Evolutionary conservation across 768 basidiomycete species (phyloP).

Genomic region (Mycena capillaripes): DNA sequence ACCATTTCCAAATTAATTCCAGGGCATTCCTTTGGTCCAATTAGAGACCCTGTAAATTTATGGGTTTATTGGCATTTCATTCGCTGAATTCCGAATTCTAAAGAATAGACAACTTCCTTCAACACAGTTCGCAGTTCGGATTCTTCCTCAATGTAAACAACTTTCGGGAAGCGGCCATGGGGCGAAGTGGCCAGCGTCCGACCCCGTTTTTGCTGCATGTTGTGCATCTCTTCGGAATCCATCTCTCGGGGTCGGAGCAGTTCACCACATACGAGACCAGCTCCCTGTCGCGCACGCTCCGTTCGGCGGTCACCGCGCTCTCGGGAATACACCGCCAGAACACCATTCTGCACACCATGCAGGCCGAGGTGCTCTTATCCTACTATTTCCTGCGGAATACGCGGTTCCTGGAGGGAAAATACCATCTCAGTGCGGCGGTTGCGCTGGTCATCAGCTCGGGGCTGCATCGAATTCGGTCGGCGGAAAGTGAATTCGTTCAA

Average conservation of each 20-base stretch:
- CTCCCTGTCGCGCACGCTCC: not conserved
- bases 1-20: not conserved
- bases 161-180: not conserved
- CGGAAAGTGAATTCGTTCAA: not conserved
- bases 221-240: not conserved
- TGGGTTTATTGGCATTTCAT: not conserved
- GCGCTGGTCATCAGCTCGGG: conserved; percentile 43
- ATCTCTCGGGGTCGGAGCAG: not conserved
- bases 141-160: not conserved
- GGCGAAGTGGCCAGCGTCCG: too few species aligned
- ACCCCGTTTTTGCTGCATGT: not conserved
- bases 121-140: not conserved
- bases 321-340: conserved; percentile 38
- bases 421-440: conserved; percentile 54
- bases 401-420: conserved; percentile 58
- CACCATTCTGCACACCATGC: conserved; percentile 49
- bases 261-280: not conserved
- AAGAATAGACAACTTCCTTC: not conserved
- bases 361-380: conserved; percentile 57
- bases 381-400: conserved; percentile 59
- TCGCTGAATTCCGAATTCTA: too few species aligned
- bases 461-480: conserved; percentile 29
- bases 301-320: not conserved
- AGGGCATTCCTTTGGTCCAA: not conserved
- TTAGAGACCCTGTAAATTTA: not conserved